A percentile compares a stretch with the other conserved stretches of the same genome.
Evolutionary conservation across 2,329 filamentous ascomycete genomes (phyloP).

Genomic region (Aspergillus sp.): DNA sequence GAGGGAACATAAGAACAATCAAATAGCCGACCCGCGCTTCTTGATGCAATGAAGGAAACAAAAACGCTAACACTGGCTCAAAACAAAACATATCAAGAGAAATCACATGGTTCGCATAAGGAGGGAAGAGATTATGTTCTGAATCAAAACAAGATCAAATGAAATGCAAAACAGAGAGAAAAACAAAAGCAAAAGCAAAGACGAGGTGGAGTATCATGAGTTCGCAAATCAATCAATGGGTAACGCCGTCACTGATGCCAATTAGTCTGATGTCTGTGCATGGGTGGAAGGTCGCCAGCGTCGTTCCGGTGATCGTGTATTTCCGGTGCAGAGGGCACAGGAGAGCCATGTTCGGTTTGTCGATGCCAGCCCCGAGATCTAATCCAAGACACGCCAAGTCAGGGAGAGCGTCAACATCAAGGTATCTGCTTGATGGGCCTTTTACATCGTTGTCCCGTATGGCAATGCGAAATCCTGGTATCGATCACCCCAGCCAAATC

Average conservation of each 20-base stretch:
- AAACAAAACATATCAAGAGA: slow-evolving; percentile 35
- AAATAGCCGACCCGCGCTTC: slow-evolving; percentile 45
- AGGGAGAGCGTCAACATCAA: slow-evolving; percentile 22
- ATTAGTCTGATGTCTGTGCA: slow-evolving; percentile 38
- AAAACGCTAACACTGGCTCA: slow-evolving; percentile 49
- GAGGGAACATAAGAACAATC: slow-evolving; percentile 31
- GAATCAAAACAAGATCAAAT: background rate
- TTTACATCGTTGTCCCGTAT: slow-evolving; percentile 70
- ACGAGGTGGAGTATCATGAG: slow-evolving; percentile 37
- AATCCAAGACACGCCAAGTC: slow-evolving; percentile 19
- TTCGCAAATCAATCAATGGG: slow-evolving; percentile 43
- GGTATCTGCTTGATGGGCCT: slow-evolving; percentile 26
- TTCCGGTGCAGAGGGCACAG: slow-evolving; percentile 33
- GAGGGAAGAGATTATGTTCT: background rate
- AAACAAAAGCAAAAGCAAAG: slow-evolving; percentile 27
- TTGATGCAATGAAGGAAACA: slow-evolving; percentile 38
- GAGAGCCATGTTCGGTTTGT: slow-evolving; percentile 9
- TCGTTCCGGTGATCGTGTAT: slow-evolving; percentile 32
- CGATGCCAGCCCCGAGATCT: slow-evolving; percentile 15
- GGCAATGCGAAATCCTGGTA: slow-evolving; percentile 74
- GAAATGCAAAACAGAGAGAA: slow-evolving; percentile 25
- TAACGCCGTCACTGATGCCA: slow-evolving; percentile 54
- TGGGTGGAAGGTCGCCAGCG: slow-evolving; percentile 31
- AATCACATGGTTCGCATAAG: background rate
- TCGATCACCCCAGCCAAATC: slow-evolving; percentile 75